Conservation (phyloP, 352 stramenopile species). For the Globisporangium viniferum region DNA sequence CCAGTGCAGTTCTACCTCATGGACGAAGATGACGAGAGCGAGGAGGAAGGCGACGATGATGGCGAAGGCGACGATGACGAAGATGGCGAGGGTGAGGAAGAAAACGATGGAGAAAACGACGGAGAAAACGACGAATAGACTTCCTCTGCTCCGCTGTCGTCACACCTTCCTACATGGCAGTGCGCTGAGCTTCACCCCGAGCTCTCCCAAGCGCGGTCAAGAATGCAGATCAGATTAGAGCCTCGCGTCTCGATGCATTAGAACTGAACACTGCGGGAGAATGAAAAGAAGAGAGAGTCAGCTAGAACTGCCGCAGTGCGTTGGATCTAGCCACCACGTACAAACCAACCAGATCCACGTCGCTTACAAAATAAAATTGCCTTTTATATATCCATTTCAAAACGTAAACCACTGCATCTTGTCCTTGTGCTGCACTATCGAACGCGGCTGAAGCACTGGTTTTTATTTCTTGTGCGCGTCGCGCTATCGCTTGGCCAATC, state of each 20-base stretch:
- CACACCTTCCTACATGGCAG: not conserved
- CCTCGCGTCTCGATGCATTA: not conserved
- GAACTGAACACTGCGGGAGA: not conserved
- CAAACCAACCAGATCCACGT: not conserved
- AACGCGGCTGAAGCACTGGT: not conserved
- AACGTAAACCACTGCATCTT: not conserved
- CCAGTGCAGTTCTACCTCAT: constrained; percentile 56
- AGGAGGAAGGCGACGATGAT: constrained; percentile 33
- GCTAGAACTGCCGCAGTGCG: not conserved
- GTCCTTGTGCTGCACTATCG: not conserved
- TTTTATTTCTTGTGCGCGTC: not conserved
- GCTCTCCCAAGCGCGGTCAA: not conserved
- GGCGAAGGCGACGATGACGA: constrained; percentile 25
- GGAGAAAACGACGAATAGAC: constrained; percentile 20
- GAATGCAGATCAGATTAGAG: not conserved
- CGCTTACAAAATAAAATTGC: constrained; percentile 8
- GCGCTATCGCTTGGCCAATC: not conserved
- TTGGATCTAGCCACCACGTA: not conserved
- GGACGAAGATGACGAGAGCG: constrained; percentile 41
- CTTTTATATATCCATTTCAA: constrained; percentile 12
- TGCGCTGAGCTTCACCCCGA: not conserved
- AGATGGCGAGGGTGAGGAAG: constrained; percentile 23
- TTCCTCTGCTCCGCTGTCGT: not conserved
- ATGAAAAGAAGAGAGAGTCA: not conserved
- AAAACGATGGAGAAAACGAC: constrained; percentile 27